Percentiles rank a stretch among this genome's conserved stretches.
Conservation (phyloP, 2,329 filamentous ascomycete species). For the Davidsoniella virescens region DNA sequence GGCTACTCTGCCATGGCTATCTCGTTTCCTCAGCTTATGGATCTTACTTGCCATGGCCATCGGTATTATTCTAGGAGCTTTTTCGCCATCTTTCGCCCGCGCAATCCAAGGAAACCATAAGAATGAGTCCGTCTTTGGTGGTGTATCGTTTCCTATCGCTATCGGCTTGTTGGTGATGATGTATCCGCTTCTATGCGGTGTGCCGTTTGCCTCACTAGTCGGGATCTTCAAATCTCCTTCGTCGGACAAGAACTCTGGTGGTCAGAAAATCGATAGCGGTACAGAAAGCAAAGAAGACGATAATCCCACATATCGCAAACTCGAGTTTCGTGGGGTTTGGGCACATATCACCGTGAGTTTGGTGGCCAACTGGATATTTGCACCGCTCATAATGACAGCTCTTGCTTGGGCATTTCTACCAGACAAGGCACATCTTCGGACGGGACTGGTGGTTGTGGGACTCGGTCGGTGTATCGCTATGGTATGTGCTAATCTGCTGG, state of each 20-base stretch:
- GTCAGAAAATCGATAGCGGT: not conserved
- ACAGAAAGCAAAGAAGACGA: not conserved
- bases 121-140: conserved; percentile 39
- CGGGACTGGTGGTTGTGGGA: conserved; percentile 66
- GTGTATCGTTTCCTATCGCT: conserved; percentile 56
- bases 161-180: conserved; percentile 79
- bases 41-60: conserved; percentile 65
- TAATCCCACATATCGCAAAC: not conserved
- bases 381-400: conserved; percentile 65
- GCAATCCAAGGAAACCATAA: conserved; percentile 54
- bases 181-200: conserved; percentile 84
- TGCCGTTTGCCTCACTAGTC: conserved; percentile 41
- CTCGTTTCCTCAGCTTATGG: conserved; percentile 52
- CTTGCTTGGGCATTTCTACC: conserved; percentile 54
- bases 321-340: conserved; percentile 35
- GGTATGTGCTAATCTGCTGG: conserved; percentile 29
- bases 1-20: conserved; percentile 34
- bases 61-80: conserved; percentile 62
- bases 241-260: too few relatives aligned
- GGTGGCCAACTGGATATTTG: conserved; percentile 67
- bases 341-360: conserved; percentile 66
- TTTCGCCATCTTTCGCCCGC: conserved; percentile 44
- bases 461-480: conserved; percentile 79
- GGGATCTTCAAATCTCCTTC: too few relatives aligned
- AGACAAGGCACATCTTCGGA: conserved; percentile 38